phyloP scores from a whole-genome alignment of 257 asterid genomes.

The Paraleonurus japonicus region DNA sequence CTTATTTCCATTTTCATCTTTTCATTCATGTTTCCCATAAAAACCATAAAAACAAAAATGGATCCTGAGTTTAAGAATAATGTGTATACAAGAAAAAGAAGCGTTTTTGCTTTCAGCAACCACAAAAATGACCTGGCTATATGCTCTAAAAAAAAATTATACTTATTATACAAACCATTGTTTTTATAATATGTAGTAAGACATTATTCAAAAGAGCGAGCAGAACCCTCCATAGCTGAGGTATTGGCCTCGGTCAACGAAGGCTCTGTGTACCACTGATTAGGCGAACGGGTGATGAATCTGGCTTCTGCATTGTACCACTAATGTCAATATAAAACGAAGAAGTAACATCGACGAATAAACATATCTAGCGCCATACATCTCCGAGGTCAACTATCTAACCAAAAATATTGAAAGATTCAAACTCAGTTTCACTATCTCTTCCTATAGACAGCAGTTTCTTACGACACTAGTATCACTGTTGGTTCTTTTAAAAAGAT shows the following conservation, averaged over 20 bases:
- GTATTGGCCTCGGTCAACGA: conserved; percentile 23
- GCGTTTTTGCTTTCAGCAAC: too few relatives aligned
- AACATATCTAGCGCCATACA: too few relatives aligned
- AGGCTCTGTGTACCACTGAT: conserved; percentile 63
- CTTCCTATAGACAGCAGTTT: too few relatives aligned
- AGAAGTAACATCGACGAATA: too few relatives aligned
- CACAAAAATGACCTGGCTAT: not conserved
- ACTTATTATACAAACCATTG: not conserved
- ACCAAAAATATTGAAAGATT: too few relatives aligned
- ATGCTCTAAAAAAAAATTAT: not conserved
- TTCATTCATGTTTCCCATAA: not conserved
- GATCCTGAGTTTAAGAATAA: not conserved
- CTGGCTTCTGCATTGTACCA: conserved; percentile 54
- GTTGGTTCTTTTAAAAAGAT: not conserved
- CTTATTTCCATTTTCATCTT: not conserved
- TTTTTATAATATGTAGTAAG: not conserved
- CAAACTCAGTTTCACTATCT: too few relatives aligned
- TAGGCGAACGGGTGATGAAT: conserved; percentile 56
- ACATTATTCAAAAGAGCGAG: conserved; percentile 21
- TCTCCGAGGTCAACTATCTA: too few relatives aligned
- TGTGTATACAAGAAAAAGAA: too few relatives aligned
- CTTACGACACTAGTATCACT: not conserved
- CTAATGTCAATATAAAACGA: not conserved
- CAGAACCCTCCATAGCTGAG: not conserved
- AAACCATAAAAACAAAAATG: not conserved